These are phyloP conservation scores for Ophioceras dolichostomum DNA, from an alignment of 2,329 filamentous ascomycete species.

Conservation along the genomic window DNA sequence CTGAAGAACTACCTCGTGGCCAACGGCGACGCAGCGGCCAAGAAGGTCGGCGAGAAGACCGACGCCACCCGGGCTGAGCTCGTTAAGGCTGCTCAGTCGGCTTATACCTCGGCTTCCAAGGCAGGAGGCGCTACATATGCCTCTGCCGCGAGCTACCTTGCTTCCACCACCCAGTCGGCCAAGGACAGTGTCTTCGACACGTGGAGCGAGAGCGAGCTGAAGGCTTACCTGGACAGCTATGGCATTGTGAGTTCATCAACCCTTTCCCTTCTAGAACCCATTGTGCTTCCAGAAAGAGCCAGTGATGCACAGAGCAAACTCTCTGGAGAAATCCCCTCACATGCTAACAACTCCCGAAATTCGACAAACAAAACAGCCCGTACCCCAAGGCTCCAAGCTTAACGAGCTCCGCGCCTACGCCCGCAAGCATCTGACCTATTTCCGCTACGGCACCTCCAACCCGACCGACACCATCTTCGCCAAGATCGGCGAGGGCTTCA, in stretches of 20 bases:
- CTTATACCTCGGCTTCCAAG: conserved; percentile 45
- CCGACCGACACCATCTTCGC: conserved; percentile 55
- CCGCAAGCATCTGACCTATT: conserved; percentile 63
- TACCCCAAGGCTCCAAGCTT: conserved; percentile 53
- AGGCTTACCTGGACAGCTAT: conserved; percentile 69
- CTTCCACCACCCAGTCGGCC: conserved; percentile 49
- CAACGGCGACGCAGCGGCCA: conserved; percentile 40
- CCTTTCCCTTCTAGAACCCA: conserved; percentile 11
- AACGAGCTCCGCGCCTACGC: conserved; percentile 61
- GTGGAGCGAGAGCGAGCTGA: conserved; percentile 64
- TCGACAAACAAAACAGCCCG: conserved; percentile 20
- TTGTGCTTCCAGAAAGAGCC: not conserved
- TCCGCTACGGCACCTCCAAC: conserved; percentile 59
- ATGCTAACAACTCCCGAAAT: conserved; percentile 10
- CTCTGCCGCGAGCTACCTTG: conserved; percentile 58
- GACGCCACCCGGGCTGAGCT: conserved; percentile 63
- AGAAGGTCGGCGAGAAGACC: conserved; percentile 49
- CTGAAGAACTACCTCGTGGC: conserved; percentile 45
- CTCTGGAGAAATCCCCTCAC: no score
- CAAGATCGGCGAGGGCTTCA: conserved; percentile 41
- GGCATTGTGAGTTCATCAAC: conserved; percentile 44
- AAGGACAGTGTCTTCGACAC: conserved; percentile 58
- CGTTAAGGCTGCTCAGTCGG: conserved; percentile 48
- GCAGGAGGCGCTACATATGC: conserved; percentile 47
- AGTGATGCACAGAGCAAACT: no score